phyloP scores from a whole-genome alignment of 1,139 yeast species.

The Lodderomyces parapsilosis region DNA sequence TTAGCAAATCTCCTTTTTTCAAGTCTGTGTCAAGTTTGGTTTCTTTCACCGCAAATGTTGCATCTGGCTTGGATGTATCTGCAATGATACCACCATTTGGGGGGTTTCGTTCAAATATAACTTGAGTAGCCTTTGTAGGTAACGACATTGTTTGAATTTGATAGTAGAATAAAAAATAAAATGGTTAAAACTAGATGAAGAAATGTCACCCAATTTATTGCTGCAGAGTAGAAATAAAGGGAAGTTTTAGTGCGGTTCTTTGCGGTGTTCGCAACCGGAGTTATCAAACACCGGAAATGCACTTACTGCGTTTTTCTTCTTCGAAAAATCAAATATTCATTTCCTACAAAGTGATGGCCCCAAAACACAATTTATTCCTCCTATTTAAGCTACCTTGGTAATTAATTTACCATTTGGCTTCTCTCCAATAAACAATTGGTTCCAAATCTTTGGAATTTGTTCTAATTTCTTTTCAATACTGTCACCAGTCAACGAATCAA shows the following conservation, averaged over 20 bases:
- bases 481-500: conserved; percentile 26
- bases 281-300: no score
- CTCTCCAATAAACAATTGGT: conserved; percentile 26
- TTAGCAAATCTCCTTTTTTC: conserved; percentile 43
- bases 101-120: conserved; percentile 17
- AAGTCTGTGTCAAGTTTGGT: conserved; percentile 17
- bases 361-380: neutral
- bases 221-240: neutral
- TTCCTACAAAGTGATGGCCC: neutral
- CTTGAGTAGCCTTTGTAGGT: conserved; percentile 13
- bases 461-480: conserved; percentile 20
- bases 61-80: conserved; percentile 16
- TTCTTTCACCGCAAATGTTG: conserved; percentile 21
- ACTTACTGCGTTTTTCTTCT: no score
- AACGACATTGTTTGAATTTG: conserved; percentile 10
- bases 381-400: conserved; percentile 26
- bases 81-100: conserved; percentile 18
- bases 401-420: conserved; percentile 38
- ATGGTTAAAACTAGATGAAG: no score
- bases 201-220: neutral
- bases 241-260: no score
- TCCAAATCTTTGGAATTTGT: conserved; percentile 30
- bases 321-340: no score
- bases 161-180: neutral
- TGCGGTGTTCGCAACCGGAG: no score